Evolutionary conservation across 331 rosid genomes (phyloP).

Genomic region (Stylosanthes scabra): DNA sequence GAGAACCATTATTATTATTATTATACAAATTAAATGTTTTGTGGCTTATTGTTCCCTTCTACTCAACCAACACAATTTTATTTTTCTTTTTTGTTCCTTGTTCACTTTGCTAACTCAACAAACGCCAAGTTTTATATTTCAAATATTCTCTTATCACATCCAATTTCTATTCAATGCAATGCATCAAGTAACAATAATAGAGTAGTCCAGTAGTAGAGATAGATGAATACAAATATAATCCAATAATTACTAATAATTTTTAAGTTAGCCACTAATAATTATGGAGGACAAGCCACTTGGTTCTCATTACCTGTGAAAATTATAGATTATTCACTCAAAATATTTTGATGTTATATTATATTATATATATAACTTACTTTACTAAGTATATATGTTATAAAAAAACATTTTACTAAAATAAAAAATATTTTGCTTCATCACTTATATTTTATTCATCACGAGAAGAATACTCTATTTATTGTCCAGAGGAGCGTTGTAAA

Average conservation of each 20-base stretch:
- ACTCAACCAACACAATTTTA: conserved; percentile 41
- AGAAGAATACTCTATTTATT: too few species aligned
- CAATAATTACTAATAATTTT: not conserved
- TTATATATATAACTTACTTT: too few species aligned
- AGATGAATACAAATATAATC: conserved; percentile 1
- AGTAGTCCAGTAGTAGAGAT: not conserved
- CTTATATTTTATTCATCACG: too few species aligned
- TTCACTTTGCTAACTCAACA: conserved; percentile 34
- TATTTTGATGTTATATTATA: too few species aligned
- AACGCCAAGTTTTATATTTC: conserved; percentile 39
- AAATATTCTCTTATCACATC: conserved; percentile 37
- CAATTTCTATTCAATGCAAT: conserved; percentile 38
- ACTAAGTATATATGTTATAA: too few species aligned
- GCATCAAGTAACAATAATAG: conserved; percentile 31
- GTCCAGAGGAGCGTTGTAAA: too few species aligned
- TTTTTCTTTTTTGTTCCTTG: conserved; percentile 33
- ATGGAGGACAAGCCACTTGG: not conserved
- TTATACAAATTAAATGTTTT: conserved; percentile 16
- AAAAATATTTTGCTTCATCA: too few species aligned
- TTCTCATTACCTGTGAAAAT: not conserved
- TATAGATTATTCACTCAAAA: too few species aligned
- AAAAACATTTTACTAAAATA: too few species aligned
- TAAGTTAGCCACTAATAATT: not conserved
- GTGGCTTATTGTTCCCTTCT: conserved; percentile 45
- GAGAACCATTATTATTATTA: conserved; percentile 21